Evolutionary conservation across 1,284 basidiomycete species (phyloP), one percentile per base, ranked within the genome.

Genomic region (Uromyces viciae-fabae): DNA sequence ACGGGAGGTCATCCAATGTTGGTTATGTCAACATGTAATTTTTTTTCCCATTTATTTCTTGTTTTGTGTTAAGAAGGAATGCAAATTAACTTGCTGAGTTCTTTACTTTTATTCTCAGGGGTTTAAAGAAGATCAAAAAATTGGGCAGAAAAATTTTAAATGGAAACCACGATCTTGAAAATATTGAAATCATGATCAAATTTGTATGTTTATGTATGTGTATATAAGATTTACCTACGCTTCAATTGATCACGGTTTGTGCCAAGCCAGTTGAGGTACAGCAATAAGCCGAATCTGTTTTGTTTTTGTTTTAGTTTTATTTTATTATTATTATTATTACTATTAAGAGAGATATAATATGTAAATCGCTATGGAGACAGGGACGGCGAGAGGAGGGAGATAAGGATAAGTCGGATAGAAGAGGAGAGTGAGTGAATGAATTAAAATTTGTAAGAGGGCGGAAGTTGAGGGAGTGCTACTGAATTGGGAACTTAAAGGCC

Each of bases 391-490:
- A 58, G 71, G 71, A 56, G 71, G 71, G 71, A 73, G 71, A 73
- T 73, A 73, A 52, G 54, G 71, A 42, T 38, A 73, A 73, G 58
- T 52, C 71, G 49, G 71, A 52, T n/a, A 73, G 71, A 73, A 42
- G 71, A 73, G 71, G 38, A 73, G 71, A 73, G 71, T 56, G 49
- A 54, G 71, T 31, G 46, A 73, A 42, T 58, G 71, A 73, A 73
- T 73, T 73, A 73, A 22, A 73, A 73, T 73, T 73, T 56, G 71
- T 73, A 73, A 73, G 71, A 73, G 71, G 71, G 54, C 33, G 71
- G 71, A 73, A 58, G 71, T 73, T 73, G 49, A 52, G 52, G 19
- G 71, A 40, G 71, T 38, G n/a, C 71, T 73, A 73, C 52, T 73
- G 52, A 73, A 73, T 73, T 73, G 71, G 43, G 54, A 72, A 25